Conservation (phyloP, 352 stramenopile genomes). For the Phytophthora pisi region DNA sequence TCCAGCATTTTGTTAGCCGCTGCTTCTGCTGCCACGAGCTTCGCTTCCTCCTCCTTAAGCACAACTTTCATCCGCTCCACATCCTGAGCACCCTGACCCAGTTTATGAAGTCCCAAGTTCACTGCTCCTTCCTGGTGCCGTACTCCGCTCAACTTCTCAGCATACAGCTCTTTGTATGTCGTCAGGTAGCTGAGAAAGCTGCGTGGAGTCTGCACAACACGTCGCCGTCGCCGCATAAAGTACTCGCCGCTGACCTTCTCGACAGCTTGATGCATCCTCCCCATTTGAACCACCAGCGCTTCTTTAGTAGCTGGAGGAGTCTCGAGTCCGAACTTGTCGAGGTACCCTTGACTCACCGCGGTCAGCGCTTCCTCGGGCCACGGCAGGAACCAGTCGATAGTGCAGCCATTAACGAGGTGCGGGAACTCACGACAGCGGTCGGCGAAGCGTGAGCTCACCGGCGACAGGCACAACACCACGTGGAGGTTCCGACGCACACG, state of each 20-base stretch:
- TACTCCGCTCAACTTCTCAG: slow-evolving; percentile 77
- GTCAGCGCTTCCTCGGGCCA: slow-evolving; percentile 90
- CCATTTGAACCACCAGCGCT: slow-evolving; percentile 74
- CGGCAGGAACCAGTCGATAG: slow-evolving; percentile 91
- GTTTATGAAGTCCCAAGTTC: slow-evolving; percentile 88
- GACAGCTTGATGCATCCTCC: slow-evolving; percentile 73
- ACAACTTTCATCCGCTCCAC: slow-evolving; percentile 92
- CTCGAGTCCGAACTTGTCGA: slow-evolving; percentile 75
- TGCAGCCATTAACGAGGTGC: slow-evolving; percentile 86
- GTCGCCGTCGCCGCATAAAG: slow-evolving; percentile 74
- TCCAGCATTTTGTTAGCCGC: slow-evolving; percentile 87
- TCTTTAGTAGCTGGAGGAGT: slow-evolving; percentile 58
- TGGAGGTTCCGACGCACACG: slow-evolving; percentile 86
- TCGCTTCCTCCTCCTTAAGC: slow-evolving; percentile 88
- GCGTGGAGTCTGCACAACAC: slow-evolving; percentile 90
- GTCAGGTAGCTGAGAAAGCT: slow-evolving; percentile 89
- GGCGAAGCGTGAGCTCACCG: slow-evolving; percentile 77
- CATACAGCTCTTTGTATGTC: slow-evolving; percentile 82
- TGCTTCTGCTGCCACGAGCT: slow-evolving; percentile 82
- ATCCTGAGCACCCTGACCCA: slow-evolving; percentile 85
- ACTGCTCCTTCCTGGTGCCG: slow-evolving; percentile 82
- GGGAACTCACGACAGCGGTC: slow-evolving; percentile 89
- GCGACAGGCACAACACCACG: slow-evolving; percentile 88
- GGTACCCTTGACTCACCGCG: slow-evolving; percentile 80
- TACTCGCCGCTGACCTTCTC: slow-evolving; percentile 74